Conservation (phyloP, 345 rosid species). For the Eucalyptus cladocalyx region DNA sequence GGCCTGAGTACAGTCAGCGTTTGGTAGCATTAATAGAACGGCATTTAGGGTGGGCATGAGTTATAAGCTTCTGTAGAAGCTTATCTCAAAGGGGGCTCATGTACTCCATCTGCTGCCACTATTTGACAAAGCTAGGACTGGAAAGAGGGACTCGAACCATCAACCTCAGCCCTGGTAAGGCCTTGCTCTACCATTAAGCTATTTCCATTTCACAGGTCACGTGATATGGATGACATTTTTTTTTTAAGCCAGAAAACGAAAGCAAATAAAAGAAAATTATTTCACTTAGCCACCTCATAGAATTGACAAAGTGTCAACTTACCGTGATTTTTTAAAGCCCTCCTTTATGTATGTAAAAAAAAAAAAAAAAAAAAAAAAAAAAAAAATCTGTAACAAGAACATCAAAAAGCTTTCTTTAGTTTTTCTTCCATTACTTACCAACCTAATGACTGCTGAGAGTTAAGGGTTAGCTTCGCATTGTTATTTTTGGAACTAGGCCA, state of each 20-base stretch:
- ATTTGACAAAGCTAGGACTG: neutral
- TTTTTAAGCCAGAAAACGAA: neutral
- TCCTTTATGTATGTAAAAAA: neutral
- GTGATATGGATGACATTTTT: neutral
- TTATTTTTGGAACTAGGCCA: neutral
- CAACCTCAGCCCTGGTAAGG: neutral
- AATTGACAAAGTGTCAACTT: neutral
- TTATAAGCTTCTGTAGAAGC: neutral
- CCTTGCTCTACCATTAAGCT: neutral
- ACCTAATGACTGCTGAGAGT: neutral
- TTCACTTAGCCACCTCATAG: neutral
- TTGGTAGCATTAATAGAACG: neutral
- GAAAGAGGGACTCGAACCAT: neutral
- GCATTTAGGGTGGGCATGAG: neutral
- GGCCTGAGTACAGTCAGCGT: neutral
- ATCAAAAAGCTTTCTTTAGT: neutral
- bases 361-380: neutral
- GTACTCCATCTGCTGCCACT: neutral
- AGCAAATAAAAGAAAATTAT: neutral
- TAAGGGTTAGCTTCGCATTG: neutral
- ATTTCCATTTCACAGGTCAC: neutral
- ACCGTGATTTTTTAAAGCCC: neutral
- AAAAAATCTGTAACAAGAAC: neutral
- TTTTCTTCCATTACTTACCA: neutral
- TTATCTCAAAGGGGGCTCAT: neutral